phyloP scores from a whole-genome alignment of 768 basidiomycete species.

The Postia placenta region DNA sequence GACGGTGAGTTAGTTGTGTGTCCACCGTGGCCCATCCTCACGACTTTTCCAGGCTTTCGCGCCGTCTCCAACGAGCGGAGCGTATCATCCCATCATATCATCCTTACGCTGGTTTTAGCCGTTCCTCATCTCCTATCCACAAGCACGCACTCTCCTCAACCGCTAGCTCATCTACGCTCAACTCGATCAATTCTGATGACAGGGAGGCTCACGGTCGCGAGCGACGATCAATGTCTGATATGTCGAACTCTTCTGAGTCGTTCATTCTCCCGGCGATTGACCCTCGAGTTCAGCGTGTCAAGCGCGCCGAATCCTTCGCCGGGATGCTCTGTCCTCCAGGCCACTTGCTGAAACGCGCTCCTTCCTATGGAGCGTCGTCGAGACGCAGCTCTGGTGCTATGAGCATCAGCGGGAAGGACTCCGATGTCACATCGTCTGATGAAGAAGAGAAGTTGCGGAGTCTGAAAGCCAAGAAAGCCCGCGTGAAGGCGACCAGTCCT shows the following conservation, averaged over 20 bases:
- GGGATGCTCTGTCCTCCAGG: slow-evolving; percentile 22
- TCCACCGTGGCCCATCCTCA: slow-evolving; percentile 10
- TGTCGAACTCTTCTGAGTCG: slow-evolving; percentile 36
- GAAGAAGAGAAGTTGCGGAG: slow-evolving; percentile 68
- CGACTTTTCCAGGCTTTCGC: slow-evolving; percentile 46
- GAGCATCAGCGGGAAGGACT: slow-evolving; percentile 20
- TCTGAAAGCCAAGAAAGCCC: slow-evolving; percentile 56
- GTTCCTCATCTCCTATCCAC: slow-evolving; percentile 27
- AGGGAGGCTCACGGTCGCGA: slow-evolving; percentile 22
- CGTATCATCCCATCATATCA: slow-evolving; percentile 47
- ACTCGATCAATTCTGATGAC: slow-evolving; percentile 30
- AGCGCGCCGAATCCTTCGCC: slow-evolving; percentile 42
- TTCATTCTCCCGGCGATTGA: slow-evolving; percentile 26
- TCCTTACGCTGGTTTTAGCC: slow-evolving; percentile 46
- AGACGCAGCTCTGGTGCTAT: slow-evolving; percentile 22
- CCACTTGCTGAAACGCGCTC: slow-evolving; percentile 44
- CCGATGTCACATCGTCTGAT: slow-evolving; percentile 48
- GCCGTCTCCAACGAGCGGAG: slow-evolving; percentile 60
- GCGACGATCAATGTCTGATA: slow-evolving; percentile 32
- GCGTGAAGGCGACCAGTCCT: slow-evolving; percentile 32
- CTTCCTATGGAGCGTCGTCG: slow-evolving; percentile 42
- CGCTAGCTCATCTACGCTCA: slow-evolving; percentile 60
- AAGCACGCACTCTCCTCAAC: slow-evolving; percentile 48
- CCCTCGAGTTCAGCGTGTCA: slow-evolving; percentile 46
- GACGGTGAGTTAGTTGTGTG: slow-evolving; percentile 42